Evolutionary conservation across 2,329 filamentous ascomycete genomes (phyloP), one percentile per base, ranked within the genome.

Genomic region (Colletotrichum sp.): DNA sequence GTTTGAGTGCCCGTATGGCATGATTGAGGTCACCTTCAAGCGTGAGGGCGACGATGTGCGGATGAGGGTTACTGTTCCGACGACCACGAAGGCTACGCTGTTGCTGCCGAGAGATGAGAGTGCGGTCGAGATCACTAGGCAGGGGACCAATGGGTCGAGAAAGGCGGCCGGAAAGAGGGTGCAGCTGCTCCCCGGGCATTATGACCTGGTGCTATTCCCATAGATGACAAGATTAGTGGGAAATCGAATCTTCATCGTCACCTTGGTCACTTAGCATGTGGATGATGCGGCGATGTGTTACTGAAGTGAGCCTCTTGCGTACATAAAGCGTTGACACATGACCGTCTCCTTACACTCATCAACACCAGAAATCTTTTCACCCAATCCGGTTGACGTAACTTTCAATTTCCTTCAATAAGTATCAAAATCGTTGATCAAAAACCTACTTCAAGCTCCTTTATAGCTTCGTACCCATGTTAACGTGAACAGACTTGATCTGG

Each of bases 401-500:
- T 21, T 28, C 18, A 30, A 34, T 61, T 16, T 36, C 9, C 58
- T 32, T 63, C 28, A 34, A n/a, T 63, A 21, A 30, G 24, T 13
- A n/a, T 32, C 12, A 15, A 55, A 24, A 30, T 30, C 34, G 6
- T 18, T 43, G 26, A 24, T 3, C 60, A 32, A 30, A 4, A 21
- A 6, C 21, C 15, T 5, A 4, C 0, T 2, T 16, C 21, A 21
- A 58, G 8, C 15, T 30, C 6, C 3, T 9, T 66, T 60, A 74
- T 6, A 74, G n/a, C 36, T 26, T 71, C 5, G 67, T 74, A 16
- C 73, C 73, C 78, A 88, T 80, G 60, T 88, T 88, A 21, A 88
- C 83, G 69, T 89, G 85, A 4, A 88, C 81, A 1, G 86, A 83
- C 81, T 88, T 88, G 24, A 84, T 86, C 74, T 88, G 84, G 3